Evolutionary conservation across 2,329 filamentous ascomycete genomes (phyloP), one percentile per base, ranked within the genome.

Genomic region (Claviceps pazoutovae): DNA sequence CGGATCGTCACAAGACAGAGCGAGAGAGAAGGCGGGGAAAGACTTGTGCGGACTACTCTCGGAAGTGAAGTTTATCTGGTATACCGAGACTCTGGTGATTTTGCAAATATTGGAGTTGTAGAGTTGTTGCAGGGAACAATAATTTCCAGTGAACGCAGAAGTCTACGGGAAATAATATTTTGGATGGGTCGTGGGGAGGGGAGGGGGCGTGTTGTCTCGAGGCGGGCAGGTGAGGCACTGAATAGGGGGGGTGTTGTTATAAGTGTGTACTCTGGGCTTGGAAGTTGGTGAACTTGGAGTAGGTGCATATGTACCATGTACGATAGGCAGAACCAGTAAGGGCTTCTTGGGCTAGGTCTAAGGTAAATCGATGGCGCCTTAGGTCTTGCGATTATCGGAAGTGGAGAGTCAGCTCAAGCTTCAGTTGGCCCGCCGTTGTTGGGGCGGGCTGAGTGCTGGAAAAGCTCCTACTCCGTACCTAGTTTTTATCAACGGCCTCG

Each of bases 121-220:
- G 47, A 51, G 54, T 54, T 52, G 53, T 44, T n/a, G 4, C 23
- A 46, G 53, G 51, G 53, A 50, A 51, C 51, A 44, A 51, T 46
- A 53, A 53, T 51, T 46, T 51, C 43, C 51, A 52, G 49, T 56
- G 53, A 46, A 51, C 46, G 54, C 56, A 62, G 57, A 62, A 62
- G 58, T 56, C 57, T 56, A 62, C 58, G 64, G 66, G 65, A 66
- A 67, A 67, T 66, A 67, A 65, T 67, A 67, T 67, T 67, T 67
- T 66, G 63, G 64, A 64, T 62, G 50, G 53, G 50, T 54, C 46
- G 21, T 26, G 23, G 44, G 26, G 23, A 17, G 23, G 16, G 19
- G 52, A 50, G 51, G 49, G 51, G 37, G 36, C 57, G 61, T 58
- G 62, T 36, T 36, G 37, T 51, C 26, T 46, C 38, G 38, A 37